phyloP scores from a whole-genome alignment of 139 green algal species.

The Tetradesmus obliquus region DNA sequence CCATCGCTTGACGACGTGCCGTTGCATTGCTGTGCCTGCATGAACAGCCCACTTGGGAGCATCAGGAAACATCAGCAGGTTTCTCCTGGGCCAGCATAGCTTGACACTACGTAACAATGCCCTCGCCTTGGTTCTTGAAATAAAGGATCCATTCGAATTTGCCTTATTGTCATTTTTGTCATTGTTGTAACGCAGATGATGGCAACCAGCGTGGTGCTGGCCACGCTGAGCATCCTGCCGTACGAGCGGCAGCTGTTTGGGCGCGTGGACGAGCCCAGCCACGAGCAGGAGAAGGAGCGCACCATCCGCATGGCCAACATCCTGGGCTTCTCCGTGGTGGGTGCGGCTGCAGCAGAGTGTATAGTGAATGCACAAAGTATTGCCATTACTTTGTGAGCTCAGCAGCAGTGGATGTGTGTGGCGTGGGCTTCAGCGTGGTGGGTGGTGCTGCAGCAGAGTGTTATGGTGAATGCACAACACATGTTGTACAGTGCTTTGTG shows the following conservation, averaged over 20 bases:
- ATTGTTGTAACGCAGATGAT: slow-evolving; percentile 62
- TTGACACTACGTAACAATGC: too few species aligned
- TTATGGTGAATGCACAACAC: too few species aligned
- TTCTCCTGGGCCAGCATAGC: too few species aligned
- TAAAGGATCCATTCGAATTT: too few species aligned
- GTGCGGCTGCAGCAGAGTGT: neutral
- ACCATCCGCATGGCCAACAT: slow-evolving; percentile 94
- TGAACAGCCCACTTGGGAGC: too few species aligned
- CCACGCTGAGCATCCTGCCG: slow-evolving; percentile 91
- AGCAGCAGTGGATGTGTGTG: neutral
- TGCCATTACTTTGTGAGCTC: neutral
- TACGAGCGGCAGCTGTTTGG: slow-evolving; percentile 76
- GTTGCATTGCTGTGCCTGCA: neutral
- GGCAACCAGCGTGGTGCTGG: slow-evolving; percentile 92
- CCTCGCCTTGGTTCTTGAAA: too few species aligned
- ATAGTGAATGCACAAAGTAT: neutral
- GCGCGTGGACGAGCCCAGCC: slow-evolving; percentile 61
- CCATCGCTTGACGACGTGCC: neutral
- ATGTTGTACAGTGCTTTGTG: too few species aligned
- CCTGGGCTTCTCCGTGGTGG: slow-evolving; percentile 87
- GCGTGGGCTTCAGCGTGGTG: neutral
- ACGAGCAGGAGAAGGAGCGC: slow-evolving; percentile 89
- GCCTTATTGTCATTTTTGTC: too few species aligned
- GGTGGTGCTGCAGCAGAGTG: neutral
- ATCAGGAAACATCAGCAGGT: too few species aligned